phyloP scores from a whole-genome alignment of 352 stramenopile genomes.

The Pythium utonaiense region DNA sequence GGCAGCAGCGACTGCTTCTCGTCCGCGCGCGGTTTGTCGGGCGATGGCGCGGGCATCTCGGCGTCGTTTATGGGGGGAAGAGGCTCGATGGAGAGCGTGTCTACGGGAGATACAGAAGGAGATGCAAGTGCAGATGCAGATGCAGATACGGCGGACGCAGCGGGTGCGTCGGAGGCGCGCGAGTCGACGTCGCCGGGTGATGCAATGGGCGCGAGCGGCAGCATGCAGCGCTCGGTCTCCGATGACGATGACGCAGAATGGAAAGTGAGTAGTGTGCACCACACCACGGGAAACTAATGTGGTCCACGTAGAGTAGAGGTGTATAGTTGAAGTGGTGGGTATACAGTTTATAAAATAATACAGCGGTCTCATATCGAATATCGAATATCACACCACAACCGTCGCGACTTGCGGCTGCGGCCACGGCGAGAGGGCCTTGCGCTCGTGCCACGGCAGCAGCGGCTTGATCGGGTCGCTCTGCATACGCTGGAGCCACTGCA shows the following conservation, averaged over 20 bases:
- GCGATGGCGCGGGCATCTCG: conserved; percentile 6
- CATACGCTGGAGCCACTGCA: conserved; percentile 10
- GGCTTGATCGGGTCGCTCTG: conserved; percentile 3
- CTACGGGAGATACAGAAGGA: neutral
- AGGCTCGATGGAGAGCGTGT: neutral
- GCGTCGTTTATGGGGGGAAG: neutral
- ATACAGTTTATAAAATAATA: neutral
- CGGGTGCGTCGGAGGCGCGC: neutral
- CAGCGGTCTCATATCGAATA: neutral
- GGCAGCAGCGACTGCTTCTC: conserved; percentile 19
- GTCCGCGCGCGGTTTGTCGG: conserved; percentile 9
- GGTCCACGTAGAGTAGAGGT: neutral
- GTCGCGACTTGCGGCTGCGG: neutral
- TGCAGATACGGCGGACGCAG: neutral
- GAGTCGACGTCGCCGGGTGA: neutral
- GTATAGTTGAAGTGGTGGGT: neutral
- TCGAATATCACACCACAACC: neutral
- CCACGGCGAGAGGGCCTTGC: neutral
- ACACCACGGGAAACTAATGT: neutral
- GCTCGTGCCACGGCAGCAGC: conserved; percentile 15
- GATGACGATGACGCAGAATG: neutral
- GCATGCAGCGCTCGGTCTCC: neutral
- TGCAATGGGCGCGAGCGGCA: neutral
- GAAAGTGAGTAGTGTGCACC: neutral
- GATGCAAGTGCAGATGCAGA: neutral